phyloP scores from a whole-genome alignment of 129 eudicot genomes.

The Arctium minus region DNA sequence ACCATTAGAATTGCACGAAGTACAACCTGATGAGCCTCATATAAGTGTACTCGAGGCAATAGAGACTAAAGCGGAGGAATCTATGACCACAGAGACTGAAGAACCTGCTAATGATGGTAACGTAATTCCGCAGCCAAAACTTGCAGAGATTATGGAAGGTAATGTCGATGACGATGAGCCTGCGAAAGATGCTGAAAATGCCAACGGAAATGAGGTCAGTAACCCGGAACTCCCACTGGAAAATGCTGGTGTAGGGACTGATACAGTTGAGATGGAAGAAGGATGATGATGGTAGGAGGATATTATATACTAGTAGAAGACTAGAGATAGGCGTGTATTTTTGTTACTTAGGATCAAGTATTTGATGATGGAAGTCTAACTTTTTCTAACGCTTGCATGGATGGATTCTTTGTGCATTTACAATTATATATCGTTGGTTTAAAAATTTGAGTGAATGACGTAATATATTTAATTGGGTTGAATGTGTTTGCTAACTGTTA shows the following conservation, averaged over 20 bases:
- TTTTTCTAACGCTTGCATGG: neutral
- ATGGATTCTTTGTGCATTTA: neutral
- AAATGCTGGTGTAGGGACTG: slow-evolving; percentile 18
- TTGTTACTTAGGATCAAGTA: neutral
- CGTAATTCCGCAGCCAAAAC: slow-evolving; percentile 17
- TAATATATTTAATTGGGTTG: neutral
- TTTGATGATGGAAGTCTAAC: slow-evolving; percentile 6
- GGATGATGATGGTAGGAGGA: slow-evolving; percentile 8
- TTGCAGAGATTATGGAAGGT: slow-evolving; percentile 10
- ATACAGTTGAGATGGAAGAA: slow-evolving; percentile 21
- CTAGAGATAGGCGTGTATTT: neutral
- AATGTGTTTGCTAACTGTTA: neutral
- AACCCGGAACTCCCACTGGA: slow-evolving; percentile 5
- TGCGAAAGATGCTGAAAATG: slow-evolving; percentile 26
- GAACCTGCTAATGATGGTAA: slow-evolving; percentile 2
- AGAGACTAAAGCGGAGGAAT: slow-evolving; percentile 12
- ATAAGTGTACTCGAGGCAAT: slow-evolving; percentile 3
- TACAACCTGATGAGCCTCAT: slow-evolving; percentile 21
- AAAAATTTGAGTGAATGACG: neutral
- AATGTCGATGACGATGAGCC: neutral
- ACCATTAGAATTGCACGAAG: slow-evolving; percentile 22
- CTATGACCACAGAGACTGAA: neutral
- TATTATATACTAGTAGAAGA: neutral
- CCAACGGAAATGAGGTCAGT: neutral
- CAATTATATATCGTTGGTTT: neutral